These are phyloP conservation scores for Coemansia javaensis DNA, from an alignment of 192 early-diverging fungal species.

Conservation along the genomic window DNA sequence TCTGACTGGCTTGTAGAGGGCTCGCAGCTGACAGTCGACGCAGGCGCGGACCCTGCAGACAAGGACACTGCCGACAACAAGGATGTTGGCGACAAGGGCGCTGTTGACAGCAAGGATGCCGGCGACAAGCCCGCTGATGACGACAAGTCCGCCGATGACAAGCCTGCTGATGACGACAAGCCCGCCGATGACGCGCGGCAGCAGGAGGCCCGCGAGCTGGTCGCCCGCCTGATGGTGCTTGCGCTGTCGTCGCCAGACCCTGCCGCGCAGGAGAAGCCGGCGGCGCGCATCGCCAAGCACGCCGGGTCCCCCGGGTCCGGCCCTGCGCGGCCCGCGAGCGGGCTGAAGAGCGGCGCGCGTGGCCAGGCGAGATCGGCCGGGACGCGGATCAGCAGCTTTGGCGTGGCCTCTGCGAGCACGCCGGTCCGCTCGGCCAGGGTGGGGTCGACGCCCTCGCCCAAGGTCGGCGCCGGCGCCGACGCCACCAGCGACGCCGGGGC, in stretches of 20 bases:
- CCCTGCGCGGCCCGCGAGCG: constrained; percentile 3
- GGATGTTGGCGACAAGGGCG: constrained; percentile 2
- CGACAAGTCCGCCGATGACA: not conserved
- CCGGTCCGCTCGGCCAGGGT: constrained; percentile 36
- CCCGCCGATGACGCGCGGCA: constrained; percentile 5
- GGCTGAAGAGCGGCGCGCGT: constrained; percentile 22
- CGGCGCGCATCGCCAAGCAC: constrained; percentile 29
- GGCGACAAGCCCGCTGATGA: not conserved
- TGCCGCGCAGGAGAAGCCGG: constrained; percentile 10
- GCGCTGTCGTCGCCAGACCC: constrained; percentile 37
- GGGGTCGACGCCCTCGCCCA: constrained; percentile 33
- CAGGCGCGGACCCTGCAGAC: not conserved
- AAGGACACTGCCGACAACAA: not conserved
- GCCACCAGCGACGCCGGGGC: constrained; percentile 16
- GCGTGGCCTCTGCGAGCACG: constrained; percentile 39
- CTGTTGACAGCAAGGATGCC: not conserved
- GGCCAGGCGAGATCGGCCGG: constrained; percentile 22
- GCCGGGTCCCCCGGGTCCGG: constrained; percentile 4
- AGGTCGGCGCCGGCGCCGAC: constrained; percentile 11
- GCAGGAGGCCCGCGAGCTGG: constrained; percentile 47
- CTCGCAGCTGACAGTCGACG: constrained; percentile 34
- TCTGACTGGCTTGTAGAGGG: constrained; percentile 16
- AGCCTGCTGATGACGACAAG: not conserved
- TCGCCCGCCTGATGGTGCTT: constrained; percentile 47
- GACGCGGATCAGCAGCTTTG: constrained; percentile 47